Evolutionary conservation across 192 early-diverging fungal genomes (phyloP).

Genomic region (Gigaspora rosea): DNA sequence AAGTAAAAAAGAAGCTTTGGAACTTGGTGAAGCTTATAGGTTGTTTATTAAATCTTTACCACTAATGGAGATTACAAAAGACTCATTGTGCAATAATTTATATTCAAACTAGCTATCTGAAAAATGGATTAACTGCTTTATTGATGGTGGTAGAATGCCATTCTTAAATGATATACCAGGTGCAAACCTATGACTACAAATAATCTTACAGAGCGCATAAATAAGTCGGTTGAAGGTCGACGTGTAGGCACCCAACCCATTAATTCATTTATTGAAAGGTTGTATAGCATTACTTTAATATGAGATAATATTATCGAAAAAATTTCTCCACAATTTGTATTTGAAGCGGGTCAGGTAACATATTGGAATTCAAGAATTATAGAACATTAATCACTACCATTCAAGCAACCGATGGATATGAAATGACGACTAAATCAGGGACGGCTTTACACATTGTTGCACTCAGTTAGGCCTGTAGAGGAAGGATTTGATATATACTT

Average conservation of each 20-base stretch:
- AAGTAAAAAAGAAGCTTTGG: neutral
- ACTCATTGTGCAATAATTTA: neutral
- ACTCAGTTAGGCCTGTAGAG: neutral
- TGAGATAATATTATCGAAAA: conserved; percentile 1
- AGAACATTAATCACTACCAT: neutral
- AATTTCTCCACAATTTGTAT: neutral
- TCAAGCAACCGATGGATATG: neutral
- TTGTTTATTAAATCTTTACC: conserved; percentile 1
- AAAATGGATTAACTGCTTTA: neutral
- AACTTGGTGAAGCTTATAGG: neutral
- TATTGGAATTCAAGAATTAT: neutral
- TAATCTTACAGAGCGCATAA: conserved; percentile 8
- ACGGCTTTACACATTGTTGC: neutral
- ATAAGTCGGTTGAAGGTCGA: neutral
- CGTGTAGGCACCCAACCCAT: neutral
- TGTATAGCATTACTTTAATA: conserved; percentile 8
- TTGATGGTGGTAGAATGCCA: neutral
- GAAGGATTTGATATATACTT: neutral
- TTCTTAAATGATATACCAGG: neutral
- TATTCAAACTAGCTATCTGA: neutral
- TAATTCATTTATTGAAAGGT: neutral
- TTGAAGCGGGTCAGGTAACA: neutral
- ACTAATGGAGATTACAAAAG: neutral
- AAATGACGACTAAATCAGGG: neutral
- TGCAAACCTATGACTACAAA: conserved; percentile 2